Percentiles rank a stretch among this genome's conserved stretches.
Conservation (phyloP, 2,329 filamentous ascomycete genomes). For the Epichloe gansuensis region DNA sequence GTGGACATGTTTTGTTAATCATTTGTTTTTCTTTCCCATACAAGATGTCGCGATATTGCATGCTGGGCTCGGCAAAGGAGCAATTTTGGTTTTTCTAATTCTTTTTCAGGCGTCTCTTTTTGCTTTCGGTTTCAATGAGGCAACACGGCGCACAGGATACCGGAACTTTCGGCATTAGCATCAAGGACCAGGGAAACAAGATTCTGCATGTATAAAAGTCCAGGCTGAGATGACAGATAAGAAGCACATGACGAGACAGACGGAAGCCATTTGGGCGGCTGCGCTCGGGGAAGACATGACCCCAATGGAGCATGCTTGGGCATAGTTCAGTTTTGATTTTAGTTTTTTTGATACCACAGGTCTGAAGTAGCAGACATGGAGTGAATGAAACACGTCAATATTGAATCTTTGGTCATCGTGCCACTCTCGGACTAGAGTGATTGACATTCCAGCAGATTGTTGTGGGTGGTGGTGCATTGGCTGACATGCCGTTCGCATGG, state of each 20-base stretch:
- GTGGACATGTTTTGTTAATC: neutral
- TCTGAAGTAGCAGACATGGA: neutral
- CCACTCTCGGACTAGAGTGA: neutral
- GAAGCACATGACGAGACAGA: neutral
- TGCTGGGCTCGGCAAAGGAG: conserved; percentile 3
- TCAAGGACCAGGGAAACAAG: conserved; percentile 2
- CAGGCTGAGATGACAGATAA: neutral
- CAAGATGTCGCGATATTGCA: conserved; percentile 5
- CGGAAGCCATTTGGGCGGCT: neutral
- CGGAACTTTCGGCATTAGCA: conserved; percentile 1
- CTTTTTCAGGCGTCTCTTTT: neutral
- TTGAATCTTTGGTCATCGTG: neutral
- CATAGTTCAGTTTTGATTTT: neutral
- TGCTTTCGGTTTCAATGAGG: neutral
- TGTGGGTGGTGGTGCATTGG: no score
- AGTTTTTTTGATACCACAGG: conserved; percentile 4
- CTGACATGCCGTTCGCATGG: no score
- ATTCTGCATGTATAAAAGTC: neutral
- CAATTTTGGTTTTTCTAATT: neutral
- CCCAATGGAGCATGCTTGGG: neutral
- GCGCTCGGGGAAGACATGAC: neutral
- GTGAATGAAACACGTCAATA: neutral
- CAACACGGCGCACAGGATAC: conserved; percentile 3
- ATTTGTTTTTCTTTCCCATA: neutral
- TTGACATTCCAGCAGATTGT: neutral